Evolutionary conservation across 2,329 filamentous ascomycete species (phyloP).

Genomic region (Trichoderma sp.): DNA sequence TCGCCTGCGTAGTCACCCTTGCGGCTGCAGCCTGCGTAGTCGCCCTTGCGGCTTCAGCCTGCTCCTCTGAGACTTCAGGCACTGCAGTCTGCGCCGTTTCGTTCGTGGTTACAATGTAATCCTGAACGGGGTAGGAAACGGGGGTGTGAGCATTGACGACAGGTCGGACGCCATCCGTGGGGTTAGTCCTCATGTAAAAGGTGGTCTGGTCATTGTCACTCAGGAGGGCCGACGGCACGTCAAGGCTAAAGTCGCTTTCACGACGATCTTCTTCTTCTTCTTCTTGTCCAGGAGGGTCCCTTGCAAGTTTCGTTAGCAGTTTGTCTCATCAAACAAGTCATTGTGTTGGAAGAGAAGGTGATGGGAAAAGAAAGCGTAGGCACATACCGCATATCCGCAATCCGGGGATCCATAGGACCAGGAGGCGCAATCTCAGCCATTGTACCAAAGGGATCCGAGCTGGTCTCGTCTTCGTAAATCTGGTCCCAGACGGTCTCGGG

Average conservation of each 20-base stretch:
- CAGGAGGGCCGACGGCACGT: slow-evolving; percentile 45
- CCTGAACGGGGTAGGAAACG: neutral
- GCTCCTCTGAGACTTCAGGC: too few relatives aligned
- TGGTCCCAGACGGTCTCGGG: slow-evolving; percentile 31
- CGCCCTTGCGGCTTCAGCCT: too few relatives aligned
- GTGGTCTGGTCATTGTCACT: slow-evolving; percentile 51
- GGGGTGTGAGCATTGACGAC: neutral
- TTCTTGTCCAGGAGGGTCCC: slow-evolving; percentile 37
- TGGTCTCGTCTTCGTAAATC: neutral
- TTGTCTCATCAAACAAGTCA: neutral
- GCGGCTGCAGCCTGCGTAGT: neutral
- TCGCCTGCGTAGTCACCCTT: too few relatives aligned
- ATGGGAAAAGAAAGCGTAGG: neutral
- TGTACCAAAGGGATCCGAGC: neutral
- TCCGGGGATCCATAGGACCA: slow-evolving; percentile 23
- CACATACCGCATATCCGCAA: slow-evolving; percentile 43
- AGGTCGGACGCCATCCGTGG: neutral
- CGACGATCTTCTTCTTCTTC: too few relatives aligned
- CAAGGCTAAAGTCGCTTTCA: slow-evolving; percentile 51
- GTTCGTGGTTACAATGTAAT: neutral
- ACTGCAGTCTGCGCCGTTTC: neutral
- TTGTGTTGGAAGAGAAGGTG: slow-evolving; percentile 26
- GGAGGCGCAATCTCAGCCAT: neutral
- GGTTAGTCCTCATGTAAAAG: slow-evolving; percentile 44
- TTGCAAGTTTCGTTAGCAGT: neutral